These are phyloP conservation scores for Scytalidium lignicola DNA, from an alignment of 2,329 filamentous ascomycete genomes.

Conservation along the genomic window DNA sequence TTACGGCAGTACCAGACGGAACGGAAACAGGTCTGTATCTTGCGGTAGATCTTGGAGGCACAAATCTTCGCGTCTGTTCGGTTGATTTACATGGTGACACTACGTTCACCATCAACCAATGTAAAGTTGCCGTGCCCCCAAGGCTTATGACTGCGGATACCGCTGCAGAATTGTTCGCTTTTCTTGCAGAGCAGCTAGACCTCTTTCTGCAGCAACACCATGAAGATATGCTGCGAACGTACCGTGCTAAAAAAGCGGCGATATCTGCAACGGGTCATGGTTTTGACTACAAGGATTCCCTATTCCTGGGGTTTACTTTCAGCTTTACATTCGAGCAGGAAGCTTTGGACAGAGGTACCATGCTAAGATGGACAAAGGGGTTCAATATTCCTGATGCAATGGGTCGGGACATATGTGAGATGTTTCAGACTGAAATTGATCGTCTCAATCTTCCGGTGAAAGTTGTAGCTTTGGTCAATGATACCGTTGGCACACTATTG, in stretches of 20 bases:
- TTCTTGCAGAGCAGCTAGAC: conserved; percentile 87
- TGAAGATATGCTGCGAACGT: conserved; percentile 52
- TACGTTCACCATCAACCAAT: conserved; percentile 85
- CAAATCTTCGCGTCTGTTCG: conserved; percentile 94
- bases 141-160: conserved; percentile 83
- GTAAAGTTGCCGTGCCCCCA: conserved; percentile 82
- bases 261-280: conserved; percentile 40
- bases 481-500: conserved; percentile 95
- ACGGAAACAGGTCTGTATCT: conserved; percentile 87
- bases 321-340: conserved; percentile 89
- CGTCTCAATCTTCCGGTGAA: conserved; percentile 77
- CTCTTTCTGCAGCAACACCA: conserved; percentile 80
- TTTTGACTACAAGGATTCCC: conserved; percentile 66
- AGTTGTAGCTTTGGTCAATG: conserved; percentile 91
- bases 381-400: conserved; percentile 89
- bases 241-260: conserved; percentile 52
- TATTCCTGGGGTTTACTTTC: conserved; percentile 92
- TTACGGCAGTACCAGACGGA: conserved; percentile 87
- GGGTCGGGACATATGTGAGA: conserved; percentile 84
- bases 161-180: conserved; percentile 77
- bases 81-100: conserved; percentile 86
- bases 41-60: conserved; percentile 88
- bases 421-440: conserved; percentile 85
- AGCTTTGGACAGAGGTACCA: conserved; percentile 84
- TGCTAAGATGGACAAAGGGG: conserved; percentile 96